phyloP scores from a whole-genome alignment of 495 filamentous ascomycete species.

The Thozetella sp. region DNA sequence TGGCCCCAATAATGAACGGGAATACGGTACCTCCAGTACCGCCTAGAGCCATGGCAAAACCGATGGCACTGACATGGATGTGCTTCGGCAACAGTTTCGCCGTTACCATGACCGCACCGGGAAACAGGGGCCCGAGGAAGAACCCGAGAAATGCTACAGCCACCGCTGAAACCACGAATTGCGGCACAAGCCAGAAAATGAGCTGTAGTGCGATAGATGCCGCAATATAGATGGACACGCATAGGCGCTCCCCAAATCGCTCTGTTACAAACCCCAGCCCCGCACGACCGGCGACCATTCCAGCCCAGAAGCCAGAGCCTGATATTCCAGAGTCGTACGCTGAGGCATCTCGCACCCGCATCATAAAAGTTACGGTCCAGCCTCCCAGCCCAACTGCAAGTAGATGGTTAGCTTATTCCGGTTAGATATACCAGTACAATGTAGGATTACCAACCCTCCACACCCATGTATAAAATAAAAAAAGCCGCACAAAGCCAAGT shows the following conservation, averaged over 20 bases:
- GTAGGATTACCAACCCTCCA: too few relatives aligned
- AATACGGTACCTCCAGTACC: constrained; percentile 77
- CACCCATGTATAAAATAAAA: constrained; percentile 77
- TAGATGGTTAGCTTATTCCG: too few relatives aligned
- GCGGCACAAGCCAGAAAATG: constrained; percentile 81
- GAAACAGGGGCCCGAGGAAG: constrained; percentile 80
- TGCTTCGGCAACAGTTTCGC: constrained; percentile 79
- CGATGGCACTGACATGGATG: constrained; percentile 79
- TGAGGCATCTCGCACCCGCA: constrained; percentile 71
- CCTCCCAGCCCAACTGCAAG: constrained; percentile 81
- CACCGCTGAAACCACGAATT: constrained; percentile 71
- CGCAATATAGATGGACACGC: constrained; percentile 58
- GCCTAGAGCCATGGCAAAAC: constrained; percentile 82
- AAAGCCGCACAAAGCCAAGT: constrained; percentile 81
- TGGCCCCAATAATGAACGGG: constrained; percentile 82
- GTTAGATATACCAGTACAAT: too few relatives aligned
- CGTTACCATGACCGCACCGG: constrained; percentile 73
- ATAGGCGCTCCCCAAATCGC: constrained; percentile 69
- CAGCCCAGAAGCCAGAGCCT: constrained; percentile 83
- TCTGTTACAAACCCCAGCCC: constrained; percentile 69
- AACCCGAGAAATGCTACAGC: constrained; percentile 76
- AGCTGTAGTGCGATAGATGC: constrained; percentile 70
- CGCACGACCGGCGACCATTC: constrained; percentile 76
- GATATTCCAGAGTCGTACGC: constrained; percentile 75
- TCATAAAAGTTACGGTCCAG: constrained; percentile 88